These are phyloP conservation scores for Crithidia thermophila DNA, from an alignment of 208 protist species.

Conservation along the genomic window DNA sequence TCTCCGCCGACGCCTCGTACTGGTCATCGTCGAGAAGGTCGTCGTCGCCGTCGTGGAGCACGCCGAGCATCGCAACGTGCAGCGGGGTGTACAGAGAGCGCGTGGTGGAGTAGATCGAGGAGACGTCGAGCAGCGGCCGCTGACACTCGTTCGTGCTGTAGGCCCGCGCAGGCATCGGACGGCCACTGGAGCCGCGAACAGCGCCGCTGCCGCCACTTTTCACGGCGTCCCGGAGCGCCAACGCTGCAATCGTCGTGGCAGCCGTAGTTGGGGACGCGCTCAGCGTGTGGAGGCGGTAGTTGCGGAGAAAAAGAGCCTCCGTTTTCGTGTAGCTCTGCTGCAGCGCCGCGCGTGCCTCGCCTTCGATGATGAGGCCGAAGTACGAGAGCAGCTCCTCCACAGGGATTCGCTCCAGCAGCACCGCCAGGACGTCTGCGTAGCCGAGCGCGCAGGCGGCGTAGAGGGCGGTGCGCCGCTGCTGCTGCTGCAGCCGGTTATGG, in stretches of 20 bases:
- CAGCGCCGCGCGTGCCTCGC: constrained; percentile 31
- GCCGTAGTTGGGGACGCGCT: neutral
- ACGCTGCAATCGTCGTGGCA: neutral
- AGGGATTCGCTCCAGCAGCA: constrained; percentile 70
- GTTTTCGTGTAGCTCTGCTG: constrained; percentile 26
- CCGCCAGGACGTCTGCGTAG: constrained; percentile 68
- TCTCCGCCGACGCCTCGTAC: neutral
- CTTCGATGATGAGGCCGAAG: constrained; percentile 52
- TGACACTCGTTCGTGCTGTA: constrained; percentile 30
- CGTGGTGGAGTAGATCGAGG: constrained; percentile 43
- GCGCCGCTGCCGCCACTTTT: neutral
- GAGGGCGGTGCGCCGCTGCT: constrained; percentile 59
- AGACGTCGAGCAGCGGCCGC: constrained; percentile 25
- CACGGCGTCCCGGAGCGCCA: neutral
- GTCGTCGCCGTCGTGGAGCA: constrained; percentile 38
- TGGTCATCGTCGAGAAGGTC: constrained; percentile 10
- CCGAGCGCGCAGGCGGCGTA: constrained; percentile 66
- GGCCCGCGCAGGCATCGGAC: neutral
- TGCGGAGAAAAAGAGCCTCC: constrained; percentile 18
- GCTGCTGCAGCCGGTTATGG: constrained; percentile 18
- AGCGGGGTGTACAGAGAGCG: constrained; percentile 66
- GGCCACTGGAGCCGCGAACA: neutral
- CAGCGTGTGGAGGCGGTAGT: constrained; percentile 13
- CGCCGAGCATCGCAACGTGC: constrained; percentile 69
- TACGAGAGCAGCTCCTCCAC: constrained; percentile 62